phyloP scores from a whole-genome alignment of 257 asterid genomes.

The Ajuga chamaepitys region DNA sequence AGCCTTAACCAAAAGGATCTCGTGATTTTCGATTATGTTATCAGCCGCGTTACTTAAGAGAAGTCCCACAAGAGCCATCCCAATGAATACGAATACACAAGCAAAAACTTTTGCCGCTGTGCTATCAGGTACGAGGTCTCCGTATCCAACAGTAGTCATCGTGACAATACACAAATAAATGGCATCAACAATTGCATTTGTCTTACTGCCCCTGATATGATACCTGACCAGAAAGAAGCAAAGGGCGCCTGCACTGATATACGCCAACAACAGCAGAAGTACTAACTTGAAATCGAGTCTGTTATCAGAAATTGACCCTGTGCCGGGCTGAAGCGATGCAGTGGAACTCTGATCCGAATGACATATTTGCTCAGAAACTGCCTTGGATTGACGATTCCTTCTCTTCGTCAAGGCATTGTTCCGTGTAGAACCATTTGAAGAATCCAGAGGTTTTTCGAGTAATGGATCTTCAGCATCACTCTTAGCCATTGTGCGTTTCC shows the following conservation, averaged over 20 bases:
- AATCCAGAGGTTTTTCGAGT: slow-evolving; percentile 26
- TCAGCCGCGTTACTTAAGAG: slow-evolving; percentile 76
- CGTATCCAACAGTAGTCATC: slow-evolving; percentile 94
- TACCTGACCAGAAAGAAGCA: slow-evolving; percentile 47
- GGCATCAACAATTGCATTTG: slow-evolving; percentile 61
- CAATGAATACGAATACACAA: slow-evolving; percentile 56
- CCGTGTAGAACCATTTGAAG: slow-evolving; percentile 20
- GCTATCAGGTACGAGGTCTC: slow-evolving; percentile 74
- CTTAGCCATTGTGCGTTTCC: slow-evolving; percentile 26
- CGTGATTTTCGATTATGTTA: slow-evolving; percentile 64
- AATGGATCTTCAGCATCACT: slow-evolving; percentile 46
- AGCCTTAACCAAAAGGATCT: slow-evolving; percentile 45
- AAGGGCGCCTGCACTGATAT: slow-evolving; percentile 43
- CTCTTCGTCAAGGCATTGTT: slow-evolving; percentile 28
- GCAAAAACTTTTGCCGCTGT: slow-evolving; percentile 47
- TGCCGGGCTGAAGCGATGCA: slow-evolving; percentile 11
- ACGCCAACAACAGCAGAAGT: slow-evolving; percentile 29
- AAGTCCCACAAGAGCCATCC: slow-evolving; percentile 77
- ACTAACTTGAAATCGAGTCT: slow-evolving; percentile 36
- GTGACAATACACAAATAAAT: slow-evolving; percentile 81
- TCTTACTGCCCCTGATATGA: slow-evolving; percentile 65
- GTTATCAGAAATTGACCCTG: slow-evolving; percentile 10
- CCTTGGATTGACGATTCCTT: slow-evolving; percentile 17
- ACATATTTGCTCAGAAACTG: slow-evolving; percentile 7
- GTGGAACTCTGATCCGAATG: slow-evolving; percentile 10